A percentile compares a stretch with the other conserved stretches of the same genome.
phyloP scores from a whole-genome alignment of 305 asterid species.

The Fraxinus platypoda region DNA sequence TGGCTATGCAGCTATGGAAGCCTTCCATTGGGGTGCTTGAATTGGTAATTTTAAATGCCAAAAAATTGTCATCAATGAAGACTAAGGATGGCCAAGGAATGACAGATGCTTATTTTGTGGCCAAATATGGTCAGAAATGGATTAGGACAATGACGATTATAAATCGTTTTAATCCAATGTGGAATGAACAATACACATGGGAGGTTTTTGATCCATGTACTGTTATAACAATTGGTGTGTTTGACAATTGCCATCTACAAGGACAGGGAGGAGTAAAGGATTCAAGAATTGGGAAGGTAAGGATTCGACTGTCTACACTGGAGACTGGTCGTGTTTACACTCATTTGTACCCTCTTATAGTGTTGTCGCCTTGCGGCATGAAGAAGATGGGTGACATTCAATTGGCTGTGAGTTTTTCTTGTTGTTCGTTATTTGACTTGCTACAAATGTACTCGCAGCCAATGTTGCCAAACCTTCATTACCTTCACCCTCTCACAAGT shows the following conservation, averaged over 20 bases:
- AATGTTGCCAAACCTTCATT: constrained; percentile 56
- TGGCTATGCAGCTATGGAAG: constrained; percentile 71
- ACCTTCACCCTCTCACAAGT: constrained; percentile 58
- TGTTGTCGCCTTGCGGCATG: constrained; percentile 63
- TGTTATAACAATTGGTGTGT: constrained; percentile 65
- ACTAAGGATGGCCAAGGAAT: constrained; percentile 47
- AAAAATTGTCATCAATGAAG: constrained; percentile 63
- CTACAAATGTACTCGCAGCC: constrained; percentile 62
- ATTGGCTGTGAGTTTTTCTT: constrained; percentile 78
- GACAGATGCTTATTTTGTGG: constrained; percentile 84
- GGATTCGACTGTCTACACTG: constrained; percentile 69
- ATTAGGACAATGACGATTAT: constrained; percentile 68
- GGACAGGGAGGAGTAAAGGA: constrained; percentile 57
- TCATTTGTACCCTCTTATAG: constrained; percentile 70
- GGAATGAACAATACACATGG: constrained; percentile 96
- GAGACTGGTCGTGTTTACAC: constrained; percentile 73
- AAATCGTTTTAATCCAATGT: constrained; percentile 57
- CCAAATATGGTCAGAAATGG: constrained; percentile 91
- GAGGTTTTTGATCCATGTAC: constrained; percentile 87
- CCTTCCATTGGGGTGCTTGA: constrained; percentile 78
- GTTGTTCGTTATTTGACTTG: constrained; percentile 55
- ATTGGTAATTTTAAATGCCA: constrained; percentile 70
- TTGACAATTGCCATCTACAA: constrained; percentile 68
- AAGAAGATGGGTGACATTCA: constrained; percentile 87
- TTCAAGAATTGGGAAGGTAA: constrained; percentile 75